Percentiles rank a stretch among this genome's conserved stretches.
These are phyloP conservation scores for Neoarthrinium moseri DNA, from an alignment of 2,329 filamentous ascomycete genomes.

Conservation along the genomic window DNA sequence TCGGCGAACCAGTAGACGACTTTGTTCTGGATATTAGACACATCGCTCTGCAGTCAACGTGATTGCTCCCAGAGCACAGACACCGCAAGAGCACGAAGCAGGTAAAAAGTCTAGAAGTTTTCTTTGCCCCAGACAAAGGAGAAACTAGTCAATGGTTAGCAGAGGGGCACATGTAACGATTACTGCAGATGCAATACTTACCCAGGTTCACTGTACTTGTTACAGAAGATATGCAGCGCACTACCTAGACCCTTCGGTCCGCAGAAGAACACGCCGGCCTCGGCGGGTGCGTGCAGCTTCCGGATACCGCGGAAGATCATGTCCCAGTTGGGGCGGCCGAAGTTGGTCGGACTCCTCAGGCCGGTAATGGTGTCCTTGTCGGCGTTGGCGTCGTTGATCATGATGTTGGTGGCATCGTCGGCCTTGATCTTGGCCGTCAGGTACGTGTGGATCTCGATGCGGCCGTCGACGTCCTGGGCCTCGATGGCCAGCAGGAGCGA, in stretches of 20 bases:
- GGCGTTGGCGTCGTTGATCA: constrained; percentile 86
- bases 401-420: constrained; percentile 85
- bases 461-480: constrained; percentile 78
- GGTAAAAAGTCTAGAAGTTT: constrained; percentile 54
- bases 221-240: constrained; percentile 77
- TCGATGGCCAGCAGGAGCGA: constrained; percentile 82
- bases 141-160: constrained; percentile 41
- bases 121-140: constrained; percentile 69
- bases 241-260: constrained; percentile 79
- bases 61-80: background rate
- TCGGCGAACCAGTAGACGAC: no score
- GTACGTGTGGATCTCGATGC: constrained; percentile 88
- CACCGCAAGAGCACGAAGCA: background rate
- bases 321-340: constrained; percentile 86
- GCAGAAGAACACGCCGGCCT: constrained; percentile 82
- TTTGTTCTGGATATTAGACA: no score
- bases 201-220: constrained; percentile 82
- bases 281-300: constrained; percentile 71
- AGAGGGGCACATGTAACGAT: background rate
- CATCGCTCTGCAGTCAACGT: background rate
- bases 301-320: constrained; percentile 84
- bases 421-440: constrained; percentile 84
- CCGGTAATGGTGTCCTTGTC: constrained; percentile 85
- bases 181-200: constrained; percentile 43
- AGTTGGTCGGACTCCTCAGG: constrained; percentile 78